These are phyloP conservation scores for Achaetomium macrosporum DNA, from an alignment of 2,329 filamentous ascomycete genomes.

Conservation along the genomic window DNA sequence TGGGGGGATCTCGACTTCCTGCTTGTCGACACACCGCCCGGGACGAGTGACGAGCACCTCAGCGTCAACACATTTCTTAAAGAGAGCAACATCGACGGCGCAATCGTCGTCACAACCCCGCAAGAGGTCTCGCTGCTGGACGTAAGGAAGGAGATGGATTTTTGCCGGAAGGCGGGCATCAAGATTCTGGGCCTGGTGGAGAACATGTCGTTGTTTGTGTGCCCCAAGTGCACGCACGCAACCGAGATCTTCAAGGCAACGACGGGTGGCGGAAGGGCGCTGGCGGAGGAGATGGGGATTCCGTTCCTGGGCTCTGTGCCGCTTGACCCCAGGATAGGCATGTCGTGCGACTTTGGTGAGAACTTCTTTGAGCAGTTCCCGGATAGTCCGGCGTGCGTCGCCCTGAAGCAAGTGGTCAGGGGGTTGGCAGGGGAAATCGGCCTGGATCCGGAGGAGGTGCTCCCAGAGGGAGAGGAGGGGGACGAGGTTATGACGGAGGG, in stretches of 20 bases:
- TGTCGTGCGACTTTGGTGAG: constrained; percentile 96
- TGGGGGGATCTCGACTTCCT: constrained; percentile 95
- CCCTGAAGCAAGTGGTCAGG: constrained; percentile 74
- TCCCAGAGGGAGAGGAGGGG: constrained; percentile 36
- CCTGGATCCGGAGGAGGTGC: constrained; percentile 49
- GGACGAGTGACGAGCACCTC: constrained; percentile 91
- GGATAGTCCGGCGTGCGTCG: constrained; percentile 82
- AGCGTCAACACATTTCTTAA: constrained; percentile 89
- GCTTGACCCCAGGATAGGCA: constrained; percentile 86
- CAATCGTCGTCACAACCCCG: constrained; percentile 87
- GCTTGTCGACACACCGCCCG: constrained; percentile 90
- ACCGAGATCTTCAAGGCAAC: constrained; percentile 86
- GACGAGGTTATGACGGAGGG: neutral
- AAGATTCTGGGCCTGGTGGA: constrained; percentile 83
- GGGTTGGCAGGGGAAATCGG: constrained; percentile 62
- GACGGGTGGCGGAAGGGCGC: constrained; percentile 74
- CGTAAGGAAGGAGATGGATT: constrained; percentile 95
- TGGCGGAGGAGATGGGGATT: constrained; percentile 82
- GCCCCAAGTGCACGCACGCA: constrained; percentile 78
- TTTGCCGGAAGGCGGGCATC: constrained; percentile 92
- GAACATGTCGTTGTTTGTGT: constrained; percentile 98
- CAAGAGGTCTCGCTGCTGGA: constrained; percentile 91
- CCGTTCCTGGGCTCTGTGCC: constrained; percentile 87
- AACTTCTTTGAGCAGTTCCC: constrained; percentile 93
- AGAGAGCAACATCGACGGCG: constrained; percentile 87